Percentiles rank a stretch among this genome's conserved stretches.
phyloP scores from a whole-genome alignment of 2,329 filamentous ascomycete genomes.

The Sodiomyces alkalinus region DNA sequence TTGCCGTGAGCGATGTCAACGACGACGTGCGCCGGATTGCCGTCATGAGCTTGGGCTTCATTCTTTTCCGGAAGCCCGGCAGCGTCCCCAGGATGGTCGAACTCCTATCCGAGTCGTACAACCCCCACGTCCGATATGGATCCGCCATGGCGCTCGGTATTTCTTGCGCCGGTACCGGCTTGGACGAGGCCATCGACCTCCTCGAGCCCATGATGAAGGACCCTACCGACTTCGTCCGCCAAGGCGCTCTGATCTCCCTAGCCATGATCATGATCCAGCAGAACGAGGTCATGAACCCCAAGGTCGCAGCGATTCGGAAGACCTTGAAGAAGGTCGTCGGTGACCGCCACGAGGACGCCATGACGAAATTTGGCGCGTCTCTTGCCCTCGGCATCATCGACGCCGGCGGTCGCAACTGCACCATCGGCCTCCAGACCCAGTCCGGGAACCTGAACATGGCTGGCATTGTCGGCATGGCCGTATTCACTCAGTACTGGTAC shows the following conservation, averaged over 20 bases:
- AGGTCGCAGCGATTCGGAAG: conserved; percentile 81
- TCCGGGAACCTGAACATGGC: conserved; percentile 98
- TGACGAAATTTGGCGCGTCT: conserved; percentile 96
- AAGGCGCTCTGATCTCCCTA: conserved; percentile 85
- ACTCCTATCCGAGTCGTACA: conserved; percentile 94
- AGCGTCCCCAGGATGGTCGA: conserved; percentile 98
- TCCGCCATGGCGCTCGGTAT: conserved; percentile 98
- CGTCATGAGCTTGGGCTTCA: conserved; percentile 96
- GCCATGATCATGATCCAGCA: conserved; percentile 99
- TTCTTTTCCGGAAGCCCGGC: conserved; percentile 92
- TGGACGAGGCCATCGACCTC: conserved; percentile 91
- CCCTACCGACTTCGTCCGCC: conserved; percentile 93
- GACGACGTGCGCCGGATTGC: conserved; percentile 93
- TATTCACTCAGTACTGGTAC: conserved; percentile 99
- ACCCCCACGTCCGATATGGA: conserved; percentile 93
- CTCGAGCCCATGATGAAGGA: conserved; percentile 99
- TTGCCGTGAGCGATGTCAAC: conserved; percentile 94
- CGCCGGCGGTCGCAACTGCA: conserved; percentile 94
- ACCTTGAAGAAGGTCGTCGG: conserved; percentile 86
- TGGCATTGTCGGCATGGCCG: conserved; percentile 91
- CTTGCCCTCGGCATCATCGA: conserved; percentile 94
- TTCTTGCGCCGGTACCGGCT: conserved; percentile 87
- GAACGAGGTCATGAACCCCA: conserved; percentile 97
- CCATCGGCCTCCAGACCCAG: conserved; percentile 92
- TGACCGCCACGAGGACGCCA: conserved; percentile 94